Base-by-base conservation (phyloP, 2,329 filamentous ascomycete species). In the Keithomyces neogunnii region DNA sequence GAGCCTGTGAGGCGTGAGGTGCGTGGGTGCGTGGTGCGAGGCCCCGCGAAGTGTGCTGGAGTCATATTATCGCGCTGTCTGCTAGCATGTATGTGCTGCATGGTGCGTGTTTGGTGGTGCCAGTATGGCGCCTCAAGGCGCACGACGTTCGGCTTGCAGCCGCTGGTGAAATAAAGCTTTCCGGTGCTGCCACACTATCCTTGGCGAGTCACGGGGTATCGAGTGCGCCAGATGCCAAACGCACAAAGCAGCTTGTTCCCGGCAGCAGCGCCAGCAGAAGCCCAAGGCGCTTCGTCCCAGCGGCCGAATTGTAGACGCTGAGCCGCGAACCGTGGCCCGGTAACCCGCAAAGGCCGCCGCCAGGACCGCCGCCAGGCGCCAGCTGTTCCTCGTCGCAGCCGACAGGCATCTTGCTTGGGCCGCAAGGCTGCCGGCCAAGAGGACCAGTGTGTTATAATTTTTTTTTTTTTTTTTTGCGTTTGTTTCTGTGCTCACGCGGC, bases 121-220 rank as follows among this genome's bases (percentile, higher is more conserved):
- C 2, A 8, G 11, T 7, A 7, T 13, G 11, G 5, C 33, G 33
- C 6, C 33, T 35, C 33, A 10, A 35, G 33, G 5, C 19, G 36
- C 19, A 10, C 19, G 36, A n/a, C 19, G 36, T n/a, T 13, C 51
- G 47, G 43, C 43, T 35, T 47, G 31, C 51, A 49, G 47, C 51
- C 51, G 51, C 51, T 45, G 47, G 47, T 43, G 35, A 48, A 46
- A 45, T 45, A 19, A 40, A 10, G 35, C 35, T 26, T 45, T 30
- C 19, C 19, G 19, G 9, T 40, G 13, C 38, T 5, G 38, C 38
- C 38, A 40, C 38, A 40, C 38, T 40, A 19, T 19, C 19, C 19
- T 19, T 19, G 19, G 19, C 19, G 19, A 19, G 19, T 19, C 19
- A 19, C 19, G 19, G 19, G 19, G 19, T 19, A 19, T 19, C 19